Percentiles rank a stretch among this genome's conserved stretches.
Conservation (phyloP, 345 rosid species). For the Hibiscus trionum region DNA sequence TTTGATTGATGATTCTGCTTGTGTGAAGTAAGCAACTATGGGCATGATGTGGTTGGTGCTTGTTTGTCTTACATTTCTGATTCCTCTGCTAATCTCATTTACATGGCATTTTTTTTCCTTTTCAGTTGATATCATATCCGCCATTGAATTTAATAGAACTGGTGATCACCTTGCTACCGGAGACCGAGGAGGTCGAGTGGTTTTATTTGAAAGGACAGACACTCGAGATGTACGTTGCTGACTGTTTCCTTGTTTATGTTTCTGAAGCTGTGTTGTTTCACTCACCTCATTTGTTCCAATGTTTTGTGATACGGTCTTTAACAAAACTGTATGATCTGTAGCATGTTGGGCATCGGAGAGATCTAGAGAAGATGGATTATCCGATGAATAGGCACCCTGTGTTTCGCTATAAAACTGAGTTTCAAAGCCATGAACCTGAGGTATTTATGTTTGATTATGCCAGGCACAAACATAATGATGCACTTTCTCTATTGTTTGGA, state of each 20-base stretch:
- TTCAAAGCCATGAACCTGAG: slow-evolving; percentile 99
- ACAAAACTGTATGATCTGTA: slow-evolving; percentile 25
- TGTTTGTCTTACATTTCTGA: background rate
- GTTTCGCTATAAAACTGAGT: slow-evolving; percentile 97
- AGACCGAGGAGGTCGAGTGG: slow-evolving; percentile 99
- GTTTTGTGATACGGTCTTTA: background rate
- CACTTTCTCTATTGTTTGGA: too few species aligned
- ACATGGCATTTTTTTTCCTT: slow-evolving; percentile 14
- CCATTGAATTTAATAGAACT: slow-evolving; percentile 92
- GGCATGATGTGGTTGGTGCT: background rate
- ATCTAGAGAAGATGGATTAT: slow-evolving; percentile 68
- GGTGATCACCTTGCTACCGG: slow-evolving; percentile 99
- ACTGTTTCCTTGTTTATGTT: background rate
- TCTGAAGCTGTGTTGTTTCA: slow-evolving; percentile 4
- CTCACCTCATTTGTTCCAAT: background rate
- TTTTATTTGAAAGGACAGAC: slow-evolving; percentile 95
- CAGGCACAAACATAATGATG: background rate
- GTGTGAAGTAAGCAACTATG: background rate
- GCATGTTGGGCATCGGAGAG: slow-evolving; percentile 73
- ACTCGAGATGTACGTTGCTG: slow-evolving; percentile 45
- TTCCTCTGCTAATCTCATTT: background rate
- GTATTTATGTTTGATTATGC: slow-evolving; percentile 27
- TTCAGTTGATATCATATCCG: slow-evolving; percentile 97
- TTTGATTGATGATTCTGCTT: background rate
- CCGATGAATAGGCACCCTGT: slow-evolving; percentile 80